Base-by-base conservation (phyloP, 441 rosid genomes). In the Breynia disticha region DNA sequence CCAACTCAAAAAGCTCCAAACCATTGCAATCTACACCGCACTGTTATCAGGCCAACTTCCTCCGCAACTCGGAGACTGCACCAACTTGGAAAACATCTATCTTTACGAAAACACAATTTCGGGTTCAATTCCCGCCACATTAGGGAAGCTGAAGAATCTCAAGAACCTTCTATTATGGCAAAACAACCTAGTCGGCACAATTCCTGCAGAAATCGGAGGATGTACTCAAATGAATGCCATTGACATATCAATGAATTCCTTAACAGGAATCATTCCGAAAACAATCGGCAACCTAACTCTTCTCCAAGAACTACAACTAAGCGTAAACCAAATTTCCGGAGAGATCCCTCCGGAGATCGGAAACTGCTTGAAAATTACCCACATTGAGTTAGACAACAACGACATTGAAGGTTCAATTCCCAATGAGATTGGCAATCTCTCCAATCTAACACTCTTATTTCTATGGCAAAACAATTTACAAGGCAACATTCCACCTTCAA, bases 241-340 rank as follows among this genome's bases (percentile, higher is more conserved):
- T n/a, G 95, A 91, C 54, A 66, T 82, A 15, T 88, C 95, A 0
- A 84, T 74, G 62, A 88, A 88, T 67, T 77, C 83, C 3, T 71
- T 91, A 22, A 81, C 91, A 1, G 95, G 97, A 22, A 73, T 59
- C 63, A 84, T 91, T 43, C 98, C 97, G 4, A 73, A 57, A 50
- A 73, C 78, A 57, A 78, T 86, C 5, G 87, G 95, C 4, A 74
- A 73, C 54, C 83, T 91, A 22, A 54, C 68, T 19, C 76, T 82
- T 55, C 91, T 91, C 38, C 79, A 82, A 60, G 97, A 81, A 75
- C 81, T 91, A 58, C 94, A 88, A 59, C 81, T 91, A 7, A 86
- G 97, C 32, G 76, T 79, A 48, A 91, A 91, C 72, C 89, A 86
- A 65, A 64, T 91, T 17, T 78, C 95, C 11, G 95, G 97, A 5